A percentile compares a stretch with the other conserved stretches of the same genome.
Evolutionary conservation across 192 early-diverging fungal genomes (phyloP).

Genomic region (Dissophora ornata): DNA sequence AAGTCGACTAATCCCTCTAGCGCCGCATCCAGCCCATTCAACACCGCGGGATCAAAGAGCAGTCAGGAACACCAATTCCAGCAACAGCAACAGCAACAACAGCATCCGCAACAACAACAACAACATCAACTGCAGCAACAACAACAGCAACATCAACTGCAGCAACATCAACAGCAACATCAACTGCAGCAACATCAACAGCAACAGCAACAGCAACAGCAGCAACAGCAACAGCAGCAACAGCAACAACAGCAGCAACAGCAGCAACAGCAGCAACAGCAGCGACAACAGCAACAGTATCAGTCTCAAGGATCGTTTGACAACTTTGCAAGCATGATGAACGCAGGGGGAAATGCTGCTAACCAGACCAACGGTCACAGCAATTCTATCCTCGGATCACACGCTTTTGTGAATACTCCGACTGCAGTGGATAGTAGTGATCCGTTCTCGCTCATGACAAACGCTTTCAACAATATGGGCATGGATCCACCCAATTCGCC

Average conservation of each 20-base stretch:
- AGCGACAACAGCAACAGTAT: slow-evolving; percentile 9
- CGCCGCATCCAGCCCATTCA: slow-evolving; percentile 30
- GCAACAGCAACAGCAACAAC: slow-evolving; percentile 12
- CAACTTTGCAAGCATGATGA: slow-evolving; percentile 18
- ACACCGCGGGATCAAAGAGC: slow-evolving; percentile 26
- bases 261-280: slow-evolving; percentile 3
- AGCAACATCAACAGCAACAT: too few species aligned
- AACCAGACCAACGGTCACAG: background rate
- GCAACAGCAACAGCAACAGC: slow-evolving; percentile 11
- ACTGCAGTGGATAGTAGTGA: slow-evolving; percentile 16
- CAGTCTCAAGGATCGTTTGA: slow-evolving; percentile 24
- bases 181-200: slow-evolving; percentile 12
- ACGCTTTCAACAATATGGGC: slow-evolving; percentile 32
- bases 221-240: slow-evolving; percentile 6
- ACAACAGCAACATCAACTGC: slow-evolving; percentile 5
- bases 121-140: background rate
- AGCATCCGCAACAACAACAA: background rate
- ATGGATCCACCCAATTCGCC: slow-evolving; percentile 3
- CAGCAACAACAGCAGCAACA: background rate
- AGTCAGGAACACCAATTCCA: slow-evolving; percentile 10
- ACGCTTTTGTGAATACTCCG: slow-evolving; percentile 15
- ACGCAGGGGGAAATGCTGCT: background rate
- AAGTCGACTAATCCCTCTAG: slow-evolving; percentile 41
- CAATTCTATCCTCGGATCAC: slow-evolving; percentile 15
- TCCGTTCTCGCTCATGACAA: slow-evolving; percentile 50